These are phyloP conservation scores for Eustoma russellianum DNA, from an alignment of 257 asterid genomes.

Conservation along the genomic window DNA sequence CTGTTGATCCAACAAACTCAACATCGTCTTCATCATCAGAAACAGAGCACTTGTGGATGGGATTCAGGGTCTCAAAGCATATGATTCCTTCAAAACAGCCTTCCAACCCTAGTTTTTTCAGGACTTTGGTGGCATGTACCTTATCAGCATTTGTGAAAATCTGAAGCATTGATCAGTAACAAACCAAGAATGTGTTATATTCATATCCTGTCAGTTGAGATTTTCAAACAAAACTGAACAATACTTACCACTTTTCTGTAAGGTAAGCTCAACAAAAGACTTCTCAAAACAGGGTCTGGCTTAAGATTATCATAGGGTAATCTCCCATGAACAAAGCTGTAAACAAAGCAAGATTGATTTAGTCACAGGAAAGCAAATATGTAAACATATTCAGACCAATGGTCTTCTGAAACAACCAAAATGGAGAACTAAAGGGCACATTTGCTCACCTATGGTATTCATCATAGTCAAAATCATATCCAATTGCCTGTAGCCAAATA, in stretches of 20 bases:
- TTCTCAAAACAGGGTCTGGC: slow-evolving; percentile 79
- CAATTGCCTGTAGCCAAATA: slow-evolving; percentile 66
- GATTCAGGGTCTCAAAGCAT: slow-evolving; percentile 92
- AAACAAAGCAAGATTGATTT: not conserved
- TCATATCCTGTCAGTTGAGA: no score
- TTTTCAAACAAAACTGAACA: not conserved
- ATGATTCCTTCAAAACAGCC: slow-evolving; percentile 93
- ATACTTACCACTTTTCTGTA: slow-evolving; percentile 73
- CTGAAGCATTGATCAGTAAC: slow-evolving; percentile 29
- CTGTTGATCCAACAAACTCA: slow-evolving; percentile 46
- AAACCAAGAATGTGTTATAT: no score
- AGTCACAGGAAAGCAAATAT: not conserved
- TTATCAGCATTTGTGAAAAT: slow-evolving; percentile 93
- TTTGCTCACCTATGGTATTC: slow-evolving; percentile 65
- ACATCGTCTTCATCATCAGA: slow-evolving; percentile 87
- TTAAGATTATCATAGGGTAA: slow-evolving; percentile 79
- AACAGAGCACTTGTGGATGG: slow-evolving; percentile 44
- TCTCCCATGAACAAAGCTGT: slow-evolving; percentile 96
- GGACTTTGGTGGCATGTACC: slow-evolving; percentile 67
- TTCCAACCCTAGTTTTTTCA: slow-evolving; percentile 60
- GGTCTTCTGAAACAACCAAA: not conserved
- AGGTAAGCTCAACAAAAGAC: slow-evolving; percentile 68
- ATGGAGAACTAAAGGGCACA: no score
- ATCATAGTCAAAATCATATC: slow-evolving; percentile 90
- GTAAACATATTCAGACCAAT: not conserved